A percentile compares a stretch with the other conserved stretches of the same genome.
Evolutionary conservation across 331 rosid genomes (phyloP).

Genomic region (Ulmus americana): DNA sequence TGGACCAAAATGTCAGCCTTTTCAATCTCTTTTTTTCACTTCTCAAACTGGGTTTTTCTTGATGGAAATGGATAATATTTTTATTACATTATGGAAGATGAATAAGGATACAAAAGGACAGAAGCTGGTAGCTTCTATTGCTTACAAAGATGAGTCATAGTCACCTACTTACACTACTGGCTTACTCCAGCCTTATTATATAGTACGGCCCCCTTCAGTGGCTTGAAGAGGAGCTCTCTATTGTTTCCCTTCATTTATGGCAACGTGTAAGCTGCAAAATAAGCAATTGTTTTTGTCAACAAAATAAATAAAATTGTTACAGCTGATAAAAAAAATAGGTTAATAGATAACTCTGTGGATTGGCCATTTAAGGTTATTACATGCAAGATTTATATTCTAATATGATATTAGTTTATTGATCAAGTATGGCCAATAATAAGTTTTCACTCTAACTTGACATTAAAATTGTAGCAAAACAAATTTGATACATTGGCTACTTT

Average conservation of each 20-base stretch:
- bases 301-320: neutral
- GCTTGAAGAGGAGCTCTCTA: neutral
- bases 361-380: too few species aligned
- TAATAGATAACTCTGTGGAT: too few species aligned
- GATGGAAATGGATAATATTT: neutral
- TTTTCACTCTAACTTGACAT: too few species aligned
- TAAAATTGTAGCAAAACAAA: too few species aligned
- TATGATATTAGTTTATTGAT: too few species aligned
- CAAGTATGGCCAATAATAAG: too few species aligned
- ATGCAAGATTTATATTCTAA: too few species aligned
- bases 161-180: conserved; percentile 10
- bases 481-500: too few species aligned
- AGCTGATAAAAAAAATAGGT: neutral
- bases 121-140: conserved; percentile 33
- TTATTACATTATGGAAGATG: conserved; percentile 8
- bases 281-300: neutral
- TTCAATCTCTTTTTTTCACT: neutral
- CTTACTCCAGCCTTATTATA: conserved; percentile 12
- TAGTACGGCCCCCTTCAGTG: conserved; percentile 10
- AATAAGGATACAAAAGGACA: conserved; percentile 10
- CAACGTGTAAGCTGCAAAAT: conserved; percentile 53
- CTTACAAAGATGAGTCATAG: conserved; percentile 1
- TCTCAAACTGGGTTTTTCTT: neutral
- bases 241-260: conserved; percentile 31
- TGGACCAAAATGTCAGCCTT: neutral